Evolutionary conservation across 2,329 filamentous ascomycete genomes (phyloP), one percentile per base, ranked within the genome.

Genomic region (Cladosporium oxysporum): DNA sequence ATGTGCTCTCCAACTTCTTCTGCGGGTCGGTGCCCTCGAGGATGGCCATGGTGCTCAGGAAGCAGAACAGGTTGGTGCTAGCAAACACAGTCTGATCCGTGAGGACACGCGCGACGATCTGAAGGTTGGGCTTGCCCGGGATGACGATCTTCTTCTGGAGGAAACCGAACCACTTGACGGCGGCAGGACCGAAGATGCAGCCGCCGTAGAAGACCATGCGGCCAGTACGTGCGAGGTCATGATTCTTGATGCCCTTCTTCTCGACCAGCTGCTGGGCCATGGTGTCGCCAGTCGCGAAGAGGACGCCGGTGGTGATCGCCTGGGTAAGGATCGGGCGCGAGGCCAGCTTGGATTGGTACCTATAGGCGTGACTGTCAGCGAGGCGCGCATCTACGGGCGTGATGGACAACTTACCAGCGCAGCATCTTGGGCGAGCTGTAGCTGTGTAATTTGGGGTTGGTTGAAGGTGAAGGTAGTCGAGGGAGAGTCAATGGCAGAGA

Each of bases 191-290:
- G 79, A 97, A 97, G 78, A 97, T 83, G 69, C 82, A 83, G 70
- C 91, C 91, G 69, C 91, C 91, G 76, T 95, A 95, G 67, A 90
- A 80, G 52, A 88, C 88, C 91, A 96, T 95, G 72, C 91, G 88
- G 12, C 84, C 88, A 33, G 91, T 93, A 62, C 91, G 87, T 31
- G 82, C 81, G 44, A 88, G 74, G 72, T 91, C 80, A 78, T 99
- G 94, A 70, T 91, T 90, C 71, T 89, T 81, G 29, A 91, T 71
- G 21, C 93, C 93, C 74, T 85, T 89, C 78, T 88, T 89, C 81
- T 98, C 94, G 67, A 99, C 91, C 41, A 88, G 84, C 81, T 98
- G 94, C 80, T 99, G 95, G 44, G 95, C 92, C 71, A 96, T 89
- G 67, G 90, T 84, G 81, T 99, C 95, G 74, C 95, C 95, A 16